Percentiles rank a stretch among this genome's conserved stretches.
phyloP scores from a whole-genome alignment of 345 rosid species.

The Eucalyptus erythrocorys region DNA sequence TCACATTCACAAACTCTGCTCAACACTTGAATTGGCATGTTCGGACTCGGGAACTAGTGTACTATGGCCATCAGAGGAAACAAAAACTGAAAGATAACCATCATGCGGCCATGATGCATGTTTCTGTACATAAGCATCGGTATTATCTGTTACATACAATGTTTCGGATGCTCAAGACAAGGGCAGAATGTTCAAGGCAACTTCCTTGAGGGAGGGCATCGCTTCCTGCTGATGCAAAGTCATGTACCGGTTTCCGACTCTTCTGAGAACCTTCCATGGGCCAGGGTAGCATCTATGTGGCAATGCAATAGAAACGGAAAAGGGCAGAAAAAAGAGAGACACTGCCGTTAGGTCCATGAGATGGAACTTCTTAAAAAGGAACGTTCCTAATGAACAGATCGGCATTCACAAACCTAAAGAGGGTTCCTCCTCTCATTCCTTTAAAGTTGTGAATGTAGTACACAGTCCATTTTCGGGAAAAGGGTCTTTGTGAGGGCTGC shows the following conservation, averaged over 20 bases:
- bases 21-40: background rate
- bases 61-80: background rate
- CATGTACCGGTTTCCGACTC: conserved; percentile 17
- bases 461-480: conserved; percentile 67
- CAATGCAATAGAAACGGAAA: background rate
- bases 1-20: background rate
- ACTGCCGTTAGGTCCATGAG: background rate
- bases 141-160: background rate
- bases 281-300: conserved; percentile 69
- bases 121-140: background rate
- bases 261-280: conserved; percentile 79
- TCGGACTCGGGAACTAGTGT: background rate
- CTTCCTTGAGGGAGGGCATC: conserved; percentile 91
- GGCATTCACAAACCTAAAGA: conserved; percentile 52
- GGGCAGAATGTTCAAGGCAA: conserved; percentile 72
- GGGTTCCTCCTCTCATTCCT: conserved; percentile 72
- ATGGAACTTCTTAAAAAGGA: background rate
- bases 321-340: too few relatives aligned
- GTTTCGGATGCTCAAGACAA: conserved; percentile 25
- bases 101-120: background rate
- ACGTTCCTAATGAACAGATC: background rate
- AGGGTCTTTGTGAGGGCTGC: conserved; percentile 65
- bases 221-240: conserved; percentile 63
- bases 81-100: background rate
- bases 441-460: conserved; percentile 93